A percentile compares a stretch with the other conserved stretches of the same genome.
These are phyloP conservation scores for Ogataea ramenticola DNA, from an alignment of 805 yeast genomes.

Conservation along the genomic window DNA sequence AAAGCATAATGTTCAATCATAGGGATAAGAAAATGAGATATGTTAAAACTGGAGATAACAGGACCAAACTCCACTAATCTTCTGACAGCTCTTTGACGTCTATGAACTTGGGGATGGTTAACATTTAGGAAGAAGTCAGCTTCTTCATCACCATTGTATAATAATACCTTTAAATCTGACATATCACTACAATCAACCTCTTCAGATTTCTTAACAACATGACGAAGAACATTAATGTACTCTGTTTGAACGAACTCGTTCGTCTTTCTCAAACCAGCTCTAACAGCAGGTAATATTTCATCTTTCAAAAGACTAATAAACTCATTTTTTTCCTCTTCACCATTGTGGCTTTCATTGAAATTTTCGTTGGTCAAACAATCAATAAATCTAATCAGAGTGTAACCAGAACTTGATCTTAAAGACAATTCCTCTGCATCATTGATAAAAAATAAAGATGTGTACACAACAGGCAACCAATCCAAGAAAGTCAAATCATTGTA, in stretches of 20 bases:
- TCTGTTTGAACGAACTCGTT: slow-evolving; percentile 64
- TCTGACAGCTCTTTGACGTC: slow-evolving; percentile 79
- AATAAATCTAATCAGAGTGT: slow-evolving; percentile 52
- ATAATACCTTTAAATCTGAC: slow-evolving; percentile 57
- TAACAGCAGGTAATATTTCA: slow-evolving; percentile 56
- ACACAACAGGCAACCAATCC: slow-evolving; percentile 78
- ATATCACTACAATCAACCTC: slow-evolving; percentile 35
- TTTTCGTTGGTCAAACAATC: slow-evolving; percentile 40
- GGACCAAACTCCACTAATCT: slow-evolving; percentile 42
- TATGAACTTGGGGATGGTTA: slow-evolving; percentile 74
- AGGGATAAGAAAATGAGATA: slow-evolving; percentile 79
- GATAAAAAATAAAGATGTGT: slow-evolving; percentile 61
- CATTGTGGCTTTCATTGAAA: neutral
- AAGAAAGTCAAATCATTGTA: slow-evolving; percentile 35
- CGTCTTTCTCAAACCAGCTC: slow-evolving; percentile 57
- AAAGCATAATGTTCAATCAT: slow-evolving; percentile 74
- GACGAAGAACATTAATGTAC: slow-evolving; percentile 58
- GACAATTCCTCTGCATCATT: slow-evolving; percentile 76
- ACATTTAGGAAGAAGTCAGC: slow-evolving; percentile 58
- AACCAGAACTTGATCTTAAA: slow-evolving; percentile 69
- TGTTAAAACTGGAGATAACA: slow-evolving; percentile 44
- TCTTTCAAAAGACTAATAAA: slow-evolving; percentile 39
- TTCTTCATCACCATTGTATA: slow-evolving; percentile 68
- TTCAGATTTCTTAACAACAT: slow-evolving; percentile 43
- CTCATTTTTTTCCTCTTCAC: slow-evolving; percentile 19